phyloP scores from a whole-genome alignment of 345 rosid genomes.

The Arabidopsis suecica region DNA sequence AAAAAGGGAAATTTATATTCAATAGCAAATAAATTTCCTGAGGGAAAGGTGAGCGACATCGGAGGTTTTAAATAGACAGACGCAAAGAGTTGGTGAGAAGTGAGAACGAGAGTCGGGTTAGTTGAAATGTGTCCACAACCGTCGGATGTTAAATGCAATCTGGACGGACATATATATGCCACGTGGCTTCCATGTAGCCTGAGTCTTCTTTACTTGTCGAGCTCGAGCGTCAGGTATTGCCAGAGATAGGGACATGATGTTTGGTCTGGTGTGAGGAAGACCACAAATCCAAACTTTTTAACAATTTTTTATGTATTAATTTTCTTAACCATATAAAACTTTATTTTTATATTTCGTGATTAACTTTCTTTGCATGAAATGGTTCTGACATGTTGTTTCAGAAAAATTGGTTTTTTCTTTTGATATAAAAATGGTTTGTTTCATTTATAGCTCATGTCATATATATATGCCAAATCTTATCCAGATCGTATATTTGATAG shows the following conservation, averaged over 20 bases:
- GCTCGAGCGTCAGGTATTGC: slow-evolving; percentile 28
- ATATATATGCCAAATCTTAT: slow-evolving; percentile 3
- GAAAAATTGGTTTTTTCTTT: neutral
- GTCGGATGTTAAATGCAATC: slow-evolving; percentile 30
- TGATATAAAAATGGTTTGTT: no score
- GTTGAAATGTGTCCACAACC: slow-evolving; percentile 39
- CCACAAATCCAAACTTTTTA: slow-evolving; percentile 15
- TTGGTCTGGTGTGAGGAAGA: slow-evolving; percentile 28
- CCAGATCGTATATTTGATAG: neutral
- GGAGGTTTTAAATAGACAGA: slow-evolving; percentile 42
- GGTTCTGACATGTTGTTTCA: neutral
- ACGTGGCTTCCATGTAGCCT: slow-evolving; percentile 30
- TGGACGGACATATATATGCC: slow-evolving; percentile 23
- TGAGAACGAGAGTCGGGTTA: slow-evolving; percentile 10
- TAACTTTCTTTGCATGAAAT: slow-evolving; percentile 12
- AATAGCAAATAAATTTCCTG: slow-evolving; percentile 38
- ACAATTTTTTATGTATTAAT: neutral
- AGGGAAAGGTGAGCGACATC: slow-evolving; percentile 29
- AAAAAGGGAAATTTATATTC: slow-evolving; percentile 29
- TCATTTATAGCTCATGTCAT: no score
- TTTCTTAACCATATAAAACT: neutral
- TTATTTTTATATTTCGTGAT: neutral
- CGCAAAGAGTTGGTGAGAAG: slow-evolving; percentile 35
- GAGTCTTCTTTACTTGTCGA: slow-evolving; percentile 30
- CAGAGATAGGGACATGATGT: slow-evolving; percentile 29